Evolutionary conservation across 805 yeast genomes (phyloP), one percentile per base, ranked within the genome.

Genomic region (Candida maesae): DNA sequence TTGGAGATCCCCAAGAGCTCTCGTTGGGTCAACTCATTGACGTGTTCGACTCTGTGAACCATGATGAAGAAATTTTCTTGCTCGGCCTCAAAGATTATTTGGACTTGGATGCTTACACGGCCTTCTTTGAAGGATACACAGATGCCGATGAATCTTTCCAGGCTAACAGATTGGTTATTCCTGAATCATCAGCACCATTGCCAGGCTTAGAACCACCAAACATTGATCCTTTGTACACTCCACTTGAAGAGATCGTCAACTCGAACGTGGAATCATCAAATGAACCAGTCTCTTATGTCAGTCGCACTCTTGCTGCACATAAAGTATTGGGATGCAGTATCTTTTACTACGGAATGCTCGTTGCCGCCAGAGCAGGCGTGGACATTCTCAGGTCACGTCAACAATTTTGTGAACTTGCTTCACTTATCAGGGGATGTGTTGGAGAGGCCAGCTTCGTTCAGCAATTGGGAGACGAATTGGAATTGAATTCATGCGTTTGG

Each of bases 11-110:
- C 18, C n/a, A 23, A 5, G 38, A 35, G 11, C 16, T 38, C 7
- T 41, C 42, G 4, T 13, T 36, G 25, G 41, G 44, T 3, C 35
- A 28, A 21, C 39, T 41, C 21, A 15, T 23, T 4, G 45, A 45
- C 18, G 38, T 38, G 6, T 21, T 31, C 20, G 46, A 42, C 2
- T 39, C 46, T 16, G 20, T 42, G 6, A 28, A 28, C 7, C 39
- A 36, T 3, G 33, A 35, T 14, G 33, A 20, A 3, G n/a, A 19
- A 10, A 7, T 38, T 8, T 33, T 42, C 20, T 35, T 42, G 30
- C 20, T 29, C 3, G 39, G 37, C 2, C 34, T 42, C 9, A 31
- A 42, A 11, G 18, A 10, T 13, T 31, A 24, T 13, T 31, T 38
- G 14, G 16, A n/a, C 13, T 12, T 20, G 2, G 29, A 13, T 5